Base-by-base conservation (phyloP, 129 eudicot genomes). In the Heracleum sosnowskyi region DNA sequence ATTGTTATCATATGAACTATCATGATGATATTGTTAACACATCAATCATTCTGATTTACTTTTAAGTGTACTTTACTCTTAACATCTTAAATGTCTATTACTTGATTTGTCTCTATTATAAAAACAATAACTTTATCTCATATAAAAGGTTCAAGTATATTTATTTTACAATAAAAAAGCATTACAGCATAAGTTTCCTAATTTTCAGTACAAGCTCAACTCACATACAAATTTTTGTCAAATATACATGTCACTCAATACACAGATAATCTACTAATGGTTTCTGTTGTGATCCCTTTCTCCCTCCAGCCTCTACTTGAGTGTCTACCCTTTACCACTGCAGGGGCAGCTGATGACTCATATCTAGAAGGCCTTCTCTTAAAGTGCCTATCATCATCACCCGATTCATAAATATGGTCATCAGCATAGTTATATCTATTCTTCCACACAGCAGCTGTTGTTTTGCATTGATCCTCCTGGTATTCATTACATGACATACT, bases 271-370 rank as follows among this genome's bases (percentile, higher is more conserved):
- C 85, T 80, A 89, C 81, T 91, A 88, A 66, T 84, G 88, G 84
- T 86, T 88, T 80, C 85, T 88, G 80, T 84, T 81, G 74, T 85
- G 82, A 47, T 81, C 29, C 89, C 86, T 11, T 1, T 79, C 4
- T 81, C 89, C 57, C 86, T 82, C 1, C 74, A 74, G n/a, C 80
- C 80, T 79, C 79, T 82, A 62, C 69, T 62, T 12, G 76, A 63
- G 73, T 37, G 7, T 37, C 72, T 74, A 81, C 44, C 81, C 77
- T 53, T 82, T 18, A 77, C 90, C 79, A 81, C 75, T 20, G 81
- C 80, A n/a, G 83, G 78, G 7, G 88, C 93, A 3, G 93, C 93
- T 26, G 98, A 89, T 37, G 40, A 37, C 40, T 37, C 40, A 37
- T 37, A 37, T 37, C 40, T 37, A 37, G 40, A 37, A 37, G 40